Conservation (phyloP, 257 asterid species). For the Osmanthus fragrans region DNA sequence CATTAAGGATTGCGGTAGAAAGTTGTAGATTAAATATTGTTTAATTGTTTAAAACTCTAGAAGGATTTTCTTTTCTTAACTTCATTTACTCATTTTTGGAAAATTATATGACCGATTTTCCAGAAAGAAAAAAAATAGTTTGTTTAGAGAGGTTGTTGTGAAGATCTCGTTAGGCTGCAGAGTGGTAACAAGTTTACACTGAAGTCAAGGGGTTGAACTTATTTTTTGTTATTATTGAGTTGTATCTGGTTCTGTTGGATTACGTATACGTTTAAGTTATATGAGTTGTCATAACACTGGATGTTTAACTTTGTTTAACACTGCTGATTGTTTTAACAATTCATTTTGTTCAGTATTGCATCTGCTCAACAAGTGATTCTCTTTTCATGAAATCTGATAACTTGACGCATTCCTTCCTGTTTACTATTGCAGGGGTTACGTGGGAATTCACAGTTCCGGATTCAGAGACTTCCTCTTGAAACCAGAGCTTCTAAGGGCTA, state of each 20-base stretch:
- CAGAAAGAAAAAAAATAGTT: not conserved
- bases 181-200: not conserved
- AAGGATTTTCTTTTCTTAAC: not conserved
- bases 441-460: conserved; percentile 66
- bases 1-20: not conserved
- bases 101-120: no score
- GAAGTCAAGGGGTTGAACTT: not conserved
- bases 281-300: not conserved
- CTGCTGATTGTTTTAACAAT: not conserved
- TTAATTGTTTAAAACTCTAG: not conserved
- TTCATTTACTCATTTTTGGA: not conserved
- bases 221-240: not conserved
- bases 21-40: not conserved
- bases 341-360: not conserved
- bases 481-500: conserved; percentile 60
- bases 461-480: conserved; percentile 64
- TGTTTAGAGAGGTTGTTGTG: not conserved
- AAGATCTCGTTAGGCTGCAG: not conserved
- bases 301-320: not conserved
- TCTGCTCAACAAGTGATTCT: not conserved
- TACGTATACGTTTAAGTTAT: not conserved
- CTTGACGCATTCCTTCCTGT: not conserved
- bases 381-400: not conserved
- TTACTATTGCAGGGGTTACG: conserved; percentile 44
- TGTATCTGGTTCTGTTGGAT: not conserved